Evolutionary conservation across 164 flowering plant genomes (phyloP).

Genomic region (Nymphaea thermarum): DNA sequence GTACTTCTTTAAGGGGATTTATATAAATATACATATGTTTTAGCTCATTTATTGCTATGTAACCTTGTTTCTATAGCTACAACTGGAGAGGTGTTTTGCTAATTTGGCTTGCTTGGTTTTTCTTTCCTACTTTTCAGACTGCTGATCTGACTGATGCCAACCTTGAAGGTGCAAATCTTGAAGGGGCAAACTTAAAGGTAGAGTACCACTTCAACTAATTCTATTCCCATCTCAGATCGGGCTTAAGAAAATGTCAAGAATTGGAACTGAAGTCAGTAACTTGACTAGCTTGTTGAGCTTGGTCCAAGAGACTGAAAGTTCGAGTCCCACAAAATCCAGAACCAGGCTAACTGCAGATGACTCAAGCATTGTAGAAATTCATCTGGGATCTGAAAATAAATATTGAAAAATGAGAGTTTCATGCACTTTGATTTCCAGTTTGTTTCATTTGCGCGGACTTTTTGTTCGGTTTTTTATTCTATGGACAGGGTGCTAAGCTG

Average conservation of each 20-base stretch:
- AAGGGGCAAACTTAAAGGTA: conserved; percentile 81
- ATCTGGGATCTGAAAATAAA: not conserved
- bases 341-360: too few species aligned
- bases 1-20: too few species aligned
- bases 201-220: not conserved
- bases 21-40: too few species aligned
- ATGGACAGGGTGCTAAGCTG: conserved; percentile 70
- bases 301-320: too few species aligned
- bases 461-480: not conserved
- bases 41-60: too few species aligned
- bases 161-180: conserved; percentile 88
- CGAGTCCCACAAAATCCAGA: too few species aligned
- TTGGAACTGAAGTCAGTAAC: too few species aligned
- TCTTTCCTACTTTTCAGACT: conserved; percentile 27
- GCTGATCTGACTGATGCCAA: conserved; percentile 93
- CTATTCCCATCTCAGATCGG: not conserved
- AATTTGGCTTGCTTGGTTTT: not conserved
- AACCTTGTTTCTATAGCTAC: too few species aligned
- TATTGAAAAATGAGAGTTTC: not conserved
- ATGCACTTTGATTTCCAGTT: not conserved
- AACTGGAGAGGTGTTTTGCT: too few species aligned
- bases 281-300: too few species aligned
- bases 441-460: not conserved
- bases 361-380: too few species aligned
- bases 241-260: too few species aligned